Conservation (phyloP, 208 protist species). For the Trypanosoma congolense region DNA sequence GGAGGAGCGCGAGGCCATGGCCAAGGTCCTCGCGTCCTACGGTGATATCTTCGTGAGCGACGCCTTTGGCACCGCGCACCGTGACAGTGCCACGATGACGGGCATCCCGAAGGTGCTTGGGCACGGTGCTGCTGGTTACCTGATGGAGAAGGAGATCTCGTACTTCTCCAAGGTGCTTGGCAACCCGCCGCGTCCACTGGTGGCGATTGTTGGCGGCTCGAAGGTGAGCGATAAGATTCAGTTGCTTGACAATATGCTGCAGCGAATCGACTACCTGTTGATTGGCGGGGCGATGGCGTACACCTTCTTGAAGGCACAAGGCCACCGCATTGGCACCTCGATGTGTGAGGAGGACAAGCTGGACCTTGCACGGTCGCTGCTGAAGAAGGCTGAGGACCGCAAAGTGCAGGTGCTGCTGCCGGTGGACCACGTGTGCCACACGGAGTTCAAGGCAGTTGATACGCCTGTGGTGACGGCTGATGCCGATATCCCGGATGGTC, state of each 20-base stretch:
- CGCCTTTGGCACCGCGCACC: conserved; percentile 98
- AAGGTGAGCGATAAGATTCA: conserved; percentile 99
- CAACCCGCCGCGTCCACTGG: conserved; percentile 81
- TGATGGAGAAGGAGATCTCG: conserved; percentile 98
- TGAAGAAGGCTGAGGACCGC: conserved; percentile 93
- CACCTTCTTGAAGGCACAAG: conserved; percentile 94
- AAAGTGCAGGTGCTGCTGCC: conserved; percentile 97
- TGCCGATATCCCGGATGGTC: conserved; percentile 72
- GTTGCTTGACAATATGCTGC: conserved; percentile 98
- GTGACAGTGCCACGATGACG: conserved; percentile 93
- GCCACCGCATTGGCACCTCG: conserved; percentile 91
- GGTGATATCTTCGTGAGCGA: conserved; percentile 99
- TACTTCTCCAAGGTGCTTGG: conserved; percentile 95
- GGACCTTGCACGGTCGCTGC: conserved; percentile 75
- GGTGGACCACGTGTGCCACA: conserved; percentile 94
- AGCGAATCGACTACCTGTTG: conserved; percentile 97
- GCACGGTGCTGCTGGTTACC: conserved; percentile 93
- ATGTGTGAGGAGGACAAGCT: conserved; percentile 92
- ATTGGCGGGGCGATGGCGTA: conserved; percentile 99
- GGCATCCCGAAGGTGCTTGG: conserved; percentile 82
- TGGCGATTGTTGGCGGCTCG: conserved; percentile 96
- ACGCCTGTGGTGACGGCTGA: conserved; percentile 57
- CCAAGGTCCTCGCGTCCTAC: conserved; percentile 83
- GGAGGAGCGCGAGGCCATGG: conserved; percentile 73
- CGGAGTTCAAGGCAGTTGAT: conserved; percentile 88